A percentile compares a stretch with the other conserved stretches of the same genome.
These are phyloP conservation scores for Setaria italica DNA, from an alignment of 202 grass and related monocot genomes.

Conservation along the genomic window DNA sequence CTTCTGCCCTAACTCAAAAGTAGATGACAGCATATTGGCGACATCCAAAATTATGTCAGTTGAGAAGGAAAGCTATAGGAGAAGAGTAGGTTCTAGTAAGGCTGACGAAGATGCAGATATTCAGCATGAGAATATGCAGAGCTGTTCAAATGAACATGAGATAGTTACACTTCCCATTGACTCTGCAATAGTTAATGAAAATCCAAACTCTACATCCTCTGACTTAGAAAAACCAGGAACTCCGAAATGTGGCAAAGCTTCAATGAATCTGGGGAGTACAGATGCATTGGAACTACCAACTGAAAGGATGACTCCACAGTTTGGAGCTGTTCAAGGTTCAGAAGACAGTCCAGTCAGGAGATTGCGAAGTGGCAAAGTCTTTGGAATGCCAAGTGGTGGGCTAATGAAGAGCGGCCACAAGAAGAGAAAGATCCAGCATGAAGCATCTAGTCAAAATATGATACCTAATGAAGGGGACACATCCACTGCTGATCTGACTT, in stretches of 20 bases:
- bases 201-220: not conserved
- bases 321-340: constrained; percentile 3
- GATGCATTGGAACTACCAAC: constrained; percentile 10
- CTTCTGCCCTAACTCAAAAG: not conserved
- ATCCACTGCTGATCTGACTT: not conserved
- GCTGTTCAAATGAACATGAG: constrained; percentile 3
- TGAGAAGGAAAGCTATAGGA: not conserved
- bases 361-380: constrained; percentile 48
- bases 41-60: not conserved
- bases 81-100: not conserved
- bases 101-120: constrained; percentile 12
- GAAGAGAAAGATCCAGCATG: not conserved
- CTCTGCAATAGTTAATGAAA: constrained; percentile 18
- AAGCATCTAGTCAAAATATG: constrained; percentile 17
- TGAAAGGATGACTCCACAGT: constrained; percentile 2
- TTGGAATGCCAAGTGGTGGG: constrained; percentile 4
- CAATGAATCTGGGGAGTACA: not conserved
- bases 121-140: not conserved
- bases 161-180: not conserved
- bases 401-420: not conserved
- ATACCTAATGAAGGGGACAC: constrained; percentile 13
- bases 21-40: not conserved
- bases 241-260: constrained; percentile 16
- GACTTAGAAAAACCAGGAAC: not conserved
- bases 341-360: constrained; percentile 22